A percentile compares a stretch with the other conserved stretches of the same genome.
phyloP scores from a whole-genome alignment of 2,329 filamentous ascomycete species.

The Alternaria incomplexa region DNA sequence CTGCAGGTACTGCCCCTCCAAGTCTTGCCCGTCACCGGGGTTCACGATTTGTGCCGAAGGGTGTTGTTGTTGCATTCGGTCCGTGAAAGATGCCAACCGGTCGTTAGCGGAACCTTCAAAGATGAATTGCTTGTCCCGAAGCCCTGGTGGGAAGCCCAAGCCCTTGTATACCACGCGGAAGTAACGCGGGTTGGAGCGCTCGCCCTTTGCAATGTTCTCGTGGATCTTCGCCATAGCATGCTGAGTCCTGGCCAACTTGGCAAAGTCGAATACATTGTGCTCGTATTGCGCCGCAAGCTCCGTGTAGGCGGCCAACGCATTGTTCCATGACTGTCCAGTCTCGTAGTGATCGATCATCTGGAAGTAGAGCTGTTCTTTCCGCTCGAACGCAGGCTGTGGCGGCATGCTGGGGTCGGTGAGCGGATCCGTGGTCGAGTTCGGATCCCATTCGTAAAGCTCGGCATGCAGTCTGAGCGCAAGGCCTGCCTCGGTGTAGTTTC shows the following conservation, averaged over 20 bases:
- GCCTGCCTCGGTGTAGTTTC: slow-evolving; percentile 86
- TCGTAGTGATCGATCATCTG: slow-evolving; percentile 95
- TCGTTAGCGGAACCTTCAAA: slow-evolving; percentile 84
- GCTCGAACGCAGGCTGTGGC: slow-evolving; percentile 85
- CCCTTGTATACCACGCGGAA: slow-evolving; percentile 91
- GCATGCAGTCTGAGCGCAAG: slow-evolving; percentile 89
- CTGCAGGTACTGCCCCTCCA: slow-evolving; percentile 89
- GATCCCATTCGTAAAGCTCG: slow-evolving; percentile 91
- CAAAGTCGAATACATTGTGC: slow-evolving; percentile 85
- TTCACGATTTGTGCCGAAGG: slow-evolving; percentile 83
- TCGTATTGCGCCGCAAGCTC: slow-evolving; percentile 94
- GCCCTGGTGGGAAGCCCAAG: slow-evolving; percentile 78
- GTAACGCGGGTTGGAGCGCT: slow-evolving; percentile 79
- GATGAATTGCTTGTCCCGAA: slow-evolving; percentile 91
- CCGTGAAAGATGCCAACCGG: slow-evolving; percentile 79
- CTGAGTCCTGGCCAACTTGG: slow-evolving; percentile 87
- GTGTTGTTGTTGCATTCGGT: slow-evolving; percentile 90
- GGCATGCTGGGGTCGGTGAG: slow-evolving; percentile 79
- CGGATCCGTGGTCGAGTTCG: slow-evolving; percentile 68
- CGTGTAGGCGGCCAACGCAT: slow-evolving; percentile 84
- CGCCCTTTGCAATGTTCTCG: slow-evolving; percentile 83
- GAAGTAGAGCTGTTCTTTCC: slow-evolving; percentile 91
- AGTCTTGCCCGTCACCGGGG: slow-evolving; percentile 72
- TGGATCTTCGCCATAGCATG: slow-evolving; percentile 91
- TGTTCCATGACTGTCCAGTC: slow-evolving; percentile 91